phyloP scores from a whole-genome alignment of 2,329 filamentous ascomycete species.

The Colletotrichum endophyticum region DNA sequence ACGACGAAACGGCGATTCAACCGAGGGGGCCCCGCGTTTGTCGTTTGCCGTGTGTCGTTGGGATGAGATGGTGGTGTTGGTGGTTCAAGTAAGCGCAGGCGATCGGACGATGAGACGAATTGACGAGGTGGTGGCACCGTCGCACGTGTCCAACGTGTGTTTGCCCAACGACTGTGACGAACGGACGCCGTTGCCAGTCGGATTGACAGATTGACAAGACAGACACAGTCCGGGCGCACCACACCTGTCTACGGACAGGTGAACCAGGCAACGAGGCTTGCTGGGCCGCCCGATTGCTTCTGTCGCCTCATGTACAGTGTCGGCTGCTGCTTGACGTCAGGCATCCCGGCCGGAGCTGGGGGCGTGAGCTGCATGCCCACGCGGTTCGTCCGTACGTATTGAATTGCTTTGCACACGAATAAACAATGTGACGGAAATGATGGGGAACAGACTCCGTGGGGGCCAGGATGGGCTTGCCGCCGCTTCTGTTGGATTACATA shows the following conservation, averaged over 20 bases:
- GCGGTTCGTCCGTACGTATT: neutral
- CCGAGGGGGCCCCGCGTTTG: neutral
- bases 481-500: neutral
- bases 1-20: neutral
- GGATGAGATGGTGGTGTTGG: neutral
- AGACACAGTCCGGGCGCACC: neutral
- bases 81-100: neutral
- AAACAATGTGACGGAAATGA: neutral
- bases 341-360: neutral
- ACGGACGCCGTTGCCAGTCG: neutral
- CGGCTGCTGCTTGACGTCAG: neutral
- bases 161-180: neutral
- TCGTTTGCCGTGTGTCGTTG: neutral
- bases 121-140: neutral
- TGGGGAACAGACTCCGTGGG: neutral
- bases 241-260: neutral
- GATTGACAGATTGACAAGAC: neutral
- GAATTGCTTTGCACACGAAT: neutral
- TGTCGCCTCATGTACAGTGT: neutral
- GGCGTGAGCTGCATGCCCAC: neutral
- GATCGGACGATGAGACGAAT: neutral
- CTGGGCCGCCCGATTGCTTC: neutral
- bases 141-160: neutral
- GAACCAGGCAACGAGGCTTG: neutral
- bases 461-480: neutral